Evolutionary conservation across 495 filamentous ascomycete genomes (phyloP).

Genomic region (Trichoderma parareesei): DNA sequence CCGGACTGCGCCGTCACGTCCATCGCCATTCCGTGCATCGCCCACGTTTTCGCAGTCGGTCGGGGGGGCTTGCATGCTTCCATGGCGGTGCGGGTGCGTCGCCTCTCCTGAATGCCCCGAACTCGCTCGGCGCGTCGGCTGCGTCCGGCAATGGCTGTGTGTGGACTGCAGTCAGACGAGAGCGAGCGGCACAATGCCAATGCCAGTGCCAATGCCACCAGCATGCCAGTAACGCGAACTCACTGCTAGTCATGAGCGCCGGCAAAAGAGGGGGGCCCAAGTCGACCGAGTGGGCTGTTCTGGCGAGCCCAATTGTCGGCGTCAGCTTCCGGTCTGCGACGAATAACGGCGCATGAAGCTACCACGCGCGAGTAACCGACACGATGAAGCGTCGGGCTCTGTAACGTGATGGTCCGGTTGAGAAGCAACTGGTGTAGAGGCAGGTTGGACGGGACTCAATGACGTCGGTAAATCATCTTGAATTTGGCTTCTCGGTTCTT

Average conservation of each 20-base stretch:
- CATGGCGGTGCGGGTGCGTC: neutral
- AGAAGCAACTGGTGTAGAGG: neutral
- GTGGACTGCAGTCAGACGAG: no score
- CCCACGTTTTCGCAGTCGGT: neutral
- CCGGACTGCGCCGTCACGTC: neutral
- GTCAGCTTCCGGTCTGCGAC: neutral
- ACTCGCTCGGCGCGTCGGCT: neutral
- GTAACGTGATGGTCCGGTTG: neutral
- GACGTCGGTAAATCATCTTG: neutral
- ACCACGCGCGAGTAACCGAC: neutral
- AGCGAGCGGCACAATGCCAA: no score
- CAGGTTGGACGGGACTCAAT: neutral
- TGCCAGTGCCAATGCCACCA: no score
- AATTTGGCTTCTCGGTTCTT: neutral
- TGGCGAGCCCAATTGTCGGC: neutral
- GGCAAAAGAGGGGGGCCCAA: neutral
- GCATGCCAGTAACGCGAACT: no score
- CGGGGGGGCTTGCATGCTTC: neutral
- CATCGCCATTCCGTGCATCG: neutral
- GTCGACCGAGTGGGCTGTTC: neutral
- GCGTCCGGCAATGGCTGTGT: neutral
- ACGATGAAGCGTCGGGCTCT: neutral
- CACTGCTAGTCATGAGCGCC: neutral
- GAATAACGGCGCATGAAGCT: slow-evolving; percentile 2
- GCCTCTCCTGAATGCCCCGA: neutral